phyloP scores from a whole-genome alignment of 2,329 filamentous ascomycete species.

The Fusarium coffeatum region DNA sequence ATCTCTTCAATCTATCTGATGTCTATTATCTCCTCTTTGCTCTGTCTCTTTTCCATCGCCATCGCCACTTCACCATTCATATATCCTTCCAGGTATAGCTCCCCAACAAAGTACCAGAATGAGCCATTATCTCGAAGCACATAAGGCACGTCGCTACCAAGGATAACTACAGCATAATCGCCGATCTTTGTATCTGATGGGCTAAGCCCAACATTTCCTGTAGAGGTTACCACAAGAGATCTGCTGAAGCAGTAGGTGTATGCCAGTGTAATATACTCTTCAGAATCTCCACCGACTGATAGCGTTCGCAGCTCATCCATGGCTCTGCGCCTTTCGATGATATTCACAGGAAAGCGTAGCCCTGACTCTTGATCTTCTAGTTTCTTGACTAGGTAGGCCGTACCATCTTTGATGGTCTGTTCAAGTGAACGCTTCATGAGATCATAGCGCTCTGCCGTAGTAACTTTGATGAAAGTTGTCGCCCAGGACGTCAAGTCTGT shows the following conservation, averaged over 20 bases:
- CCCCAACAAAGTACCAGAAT: background rate
- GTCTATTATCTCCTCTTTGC: background rate
- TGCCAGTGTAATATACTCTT: background rate
- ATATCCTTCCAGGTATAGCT: background rate
- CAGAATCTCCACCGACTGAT: background rate
- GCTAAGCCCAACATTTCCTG: background rate
- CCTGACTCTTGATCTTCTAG: background rate
- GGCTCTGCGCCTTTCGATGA: rapidly evolving
- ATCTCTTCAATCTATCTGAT: background rate
- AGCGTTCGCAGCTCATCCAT: background rate
- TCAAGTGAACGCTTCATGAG: background rate
- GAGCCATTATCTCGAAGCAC: background rate
- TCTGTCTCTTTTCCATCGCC: background rate
- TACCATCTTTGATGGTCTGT: background rate
- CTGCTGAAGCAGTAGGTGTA: background rate
- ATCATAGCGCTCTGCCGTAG: background rate
- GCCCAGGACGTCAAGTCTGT: background rate
- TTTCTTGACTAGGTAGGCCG: background rate
- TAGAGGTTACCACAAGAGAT: background rate
- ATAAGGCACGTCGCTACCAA: background rate
- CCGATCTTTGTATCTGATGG: background rate
- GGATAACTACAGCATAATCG: background rate
- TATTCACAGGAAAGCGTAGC: background rate
- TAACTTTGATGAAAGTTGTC: background rate
- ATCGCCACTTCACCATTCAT: background rate